Conservation (phyloP, 179 eudicot species). For the Beta lomatogona region DNA sequence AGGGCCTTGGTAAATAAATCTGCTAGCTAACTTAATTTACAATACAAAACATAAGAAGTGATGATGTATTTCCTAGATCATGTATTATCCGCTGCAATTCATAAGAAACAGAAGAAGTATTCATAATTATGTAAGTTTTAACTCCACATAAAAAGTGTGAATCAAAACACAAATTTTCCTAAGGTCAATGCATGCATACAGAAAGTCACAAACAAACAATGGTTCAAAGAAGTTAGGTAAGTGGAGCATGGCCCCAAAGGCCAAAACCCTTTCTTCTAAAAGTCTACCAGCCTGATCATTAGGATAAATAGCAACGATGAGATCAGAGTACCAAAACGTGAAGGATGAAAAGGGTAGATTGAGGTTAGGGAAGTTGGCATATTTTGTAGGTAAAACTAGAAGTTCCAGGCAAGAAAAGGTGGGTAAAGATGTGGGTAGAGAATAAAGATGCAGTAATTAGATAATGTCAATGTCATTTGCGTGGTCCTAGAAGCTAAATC, state of each 20-base stretch:
- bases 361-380: not conserved
- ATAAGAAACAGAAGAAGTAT: too few species aligned
- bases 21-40: too few species aligned
- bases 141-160: too few species aligned
- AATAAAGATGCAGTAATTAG: not conserved
- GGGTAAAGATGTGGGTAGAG: not conserved
- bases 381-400: not conserved
- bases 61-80: too few species aligned
- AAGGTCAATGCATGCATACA: too few species aligned
- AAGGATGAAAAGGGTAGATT: not conserved
- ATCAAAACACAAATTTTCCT: too few species aligned
- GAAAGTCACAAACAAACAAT: too few species aligned
- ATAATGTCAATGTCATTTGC: conserved; percentile 12
- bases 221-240: not conserved
- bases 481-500: not conserved
- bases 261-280: too few species aligned
- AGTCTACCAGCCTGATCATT: not conserved
- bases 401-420: not conserved
- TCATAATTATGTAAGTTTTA: too few species aligned
- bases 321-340: not conserved
- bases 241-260: not conserved
- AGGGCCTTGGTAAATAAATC: too few species aligned
- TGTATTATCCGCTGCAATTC: too few species aligned
- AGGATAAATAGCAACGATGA: not conserved
- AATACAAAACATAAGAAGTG: too few species aligned